Conservation (phyloP, 148 eudicot species). For the Vaccinium darrowii region DNA sequence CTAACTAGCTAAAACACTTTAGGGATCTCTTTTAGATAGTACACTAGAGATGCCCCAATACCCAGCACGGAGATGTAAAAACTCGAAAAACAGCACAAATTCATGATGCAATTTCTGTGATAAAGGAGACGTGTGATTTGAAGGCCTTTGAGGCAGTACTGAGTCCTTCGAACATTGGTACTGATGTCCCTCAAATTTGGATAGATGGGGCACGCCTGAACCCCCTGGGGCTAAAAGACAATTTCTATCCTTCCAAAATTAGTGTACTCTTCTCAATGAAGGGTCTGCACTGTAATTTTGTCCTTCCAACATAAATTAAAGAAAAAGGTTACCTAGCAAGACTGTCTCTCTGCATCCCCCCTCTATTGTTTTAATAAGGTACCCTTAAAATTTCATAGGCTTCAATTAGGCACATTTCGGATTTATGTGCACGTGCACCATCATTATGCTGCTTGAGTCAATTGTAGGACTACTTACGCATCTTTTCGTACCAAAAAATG, state of each 20-base stretch:
- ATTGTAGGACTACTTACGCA: not conserved
- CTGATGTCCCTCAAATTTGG: constrained; percentile 20
- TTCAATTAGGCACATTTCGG: not conserved
- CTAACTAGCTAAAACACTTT: no score
- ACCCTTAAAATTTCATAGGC: not conserved
- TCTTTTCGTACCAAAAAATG: not conserved
- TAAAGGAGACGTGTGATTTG: not conserved
- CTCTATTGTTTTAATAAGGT: not conserved
- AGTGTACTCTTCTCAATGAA: constrained; percentile 15
- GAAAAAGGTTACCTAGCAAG: not conserved
- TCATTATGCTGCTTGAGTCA: not conserved
- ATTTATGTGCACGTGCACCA: not conserved
- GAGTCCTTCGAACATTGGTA: constrained; percentile 13
- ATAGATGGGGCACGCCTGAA: constrained; percentile 7
- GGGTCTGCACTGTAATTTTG: constrained; percentile 2
- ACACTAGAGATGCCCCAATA: no score
- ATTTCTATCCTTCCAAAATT: constrained; percentile 6
- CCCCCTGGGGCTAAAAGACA: constrained; percentile 12
- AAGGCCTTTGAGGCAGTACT: not conserved
- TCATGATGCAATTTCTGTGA: not conserved
- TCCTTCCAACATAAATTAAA: constrained; percentile 9
- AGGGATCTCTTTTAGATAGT: no score
- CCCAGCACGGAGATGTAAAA: no score
- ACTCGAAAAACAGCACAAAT: not conserved
- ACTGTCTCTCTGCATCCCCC: constrained; percentile 7